Evolutionary conservation across 768 basidiomycete genomes (phyloP).

Genomic region (Trametes gibbosa): DNA sequence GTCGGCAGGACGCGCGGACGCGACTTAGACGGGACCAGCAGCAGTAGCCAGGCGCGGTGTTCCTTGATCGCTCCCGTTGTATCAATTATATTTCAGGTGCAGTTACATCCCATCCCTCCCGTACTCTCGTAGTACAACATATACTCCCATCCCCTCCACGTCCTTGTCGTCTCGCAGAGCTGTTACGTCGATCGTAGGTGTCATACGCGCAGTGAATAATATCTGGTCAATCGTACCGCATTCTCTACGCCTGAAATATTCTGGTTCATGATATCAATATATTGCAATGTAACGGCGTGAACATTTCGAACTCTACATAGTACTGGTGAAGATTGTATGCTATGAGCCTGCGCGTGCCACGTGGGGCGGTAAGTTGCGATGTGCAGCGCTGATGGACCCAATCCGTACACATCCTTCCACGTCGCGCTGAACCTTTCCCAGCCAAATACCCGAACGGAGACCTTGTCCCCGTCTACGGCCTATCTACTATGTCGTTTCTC

Average conservation of each 20-base stretch:
- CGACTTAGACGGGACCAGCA: slow-evolving; percentile 9
- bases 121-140: neutral
- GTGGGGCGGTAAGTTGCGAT: slow-evolving; percentile 13
- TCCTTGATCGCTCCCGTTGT: slow-evolving; percentile 12
- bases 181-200: neutral
- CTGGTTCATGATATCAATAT: too few relatives aligned
- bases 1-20: neutral
- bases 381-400: slow-evolving; percentile 7
- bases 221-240: too few relatives aligned
- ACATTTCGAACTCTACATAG: neutral
- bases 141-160: neutral
- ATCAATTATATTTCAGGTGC: slow-evolving; percentile 4
- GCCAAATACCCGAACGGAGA: slow-evolving; percentile 23
- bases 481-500: slow-evolving; percentile 57
- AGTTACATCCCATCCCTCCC: slow-evolving; percentile 5
- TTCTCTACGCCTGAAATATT: too few relatives aligned
- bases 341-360: slow-evolving; percentile 4
- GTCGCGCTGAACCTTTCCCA: slow-evolving; percentile 1
- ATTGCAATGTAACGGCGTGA: too few relatives aligned
- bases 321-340: neutral
- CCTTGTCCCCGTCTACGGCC: neutral
- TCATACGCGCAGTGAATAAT: neutral
- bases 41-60: slow-evolving; percentile 17
- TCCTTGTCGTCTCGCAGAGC: neutral
- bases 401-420: slow-evolving; percentile 10